Conservation (phyloP, 2,329 filamentous ascomycete genomes). For the Pseudopithomyces maydicus region DNA sequence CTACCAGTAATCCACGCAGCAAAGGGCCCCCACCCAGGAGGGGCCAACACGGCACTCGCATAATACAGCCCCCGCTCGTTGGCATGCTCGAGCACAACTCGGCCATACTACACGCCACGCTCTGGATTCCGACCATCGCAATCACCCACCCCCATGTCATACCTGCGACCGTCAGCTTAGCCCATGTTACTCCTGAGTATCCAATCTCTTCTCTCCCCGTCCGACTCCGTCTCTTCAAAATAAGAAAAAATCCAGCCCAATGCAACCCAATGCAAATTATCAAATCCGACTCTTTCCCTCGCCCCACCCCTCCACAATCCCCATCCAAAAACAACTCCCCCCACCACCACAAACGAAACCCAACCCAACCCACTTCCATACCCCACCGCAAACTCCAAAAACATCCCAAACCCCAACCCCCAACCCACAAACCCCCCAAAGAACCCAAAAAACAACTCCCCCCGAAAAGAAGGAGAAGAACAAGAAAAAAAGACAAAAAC, state of each 20-base stretch:
- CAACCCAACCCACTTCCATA: too few relatives aligned
- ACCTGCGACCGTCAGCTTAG: slow-evolving; percentile 45
- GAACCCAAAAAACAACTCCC: too few relatives aligned
- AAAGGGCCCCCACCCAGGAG: slow-evolving; percentile 67
- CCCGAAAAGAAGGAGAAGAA: too few relatives aligned
- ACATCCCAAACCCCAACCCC: not conserved
- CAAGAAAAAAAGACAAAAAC: slow-evolving; percentile 10
- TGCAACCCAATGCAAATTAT: too few relatives aligned
- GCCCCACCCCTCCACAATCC: too few relatives aligned
- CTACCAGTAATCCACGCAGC: slow-evolving; percentile 67
- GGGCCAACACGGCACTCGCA: slow-evolving; percentile 72
- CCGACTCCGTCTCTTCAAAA: not conserved
- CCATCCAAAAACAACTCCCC: too few relatives aligned
- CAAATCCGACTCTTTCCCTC: too few relatives aligned
- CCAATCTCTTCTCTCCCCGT: not conserved
- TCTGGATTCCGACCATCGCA: slow-evolving; percentile 73
- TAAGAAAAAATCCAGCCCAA: too few relatives aligned
- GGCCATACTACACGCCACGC: slow-evolving; percentile 68
- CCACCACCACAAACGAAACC: too few relatives aligned
- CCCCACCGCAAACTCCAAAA: too few relatives aligned
- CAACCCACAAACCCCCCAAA: not conserved
- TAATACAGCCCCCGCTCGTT: slow-evolving; percentile 76
- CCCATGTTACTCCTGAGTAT: not conserved
- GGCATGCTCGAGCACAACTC: slow-evolving; percentile 77
- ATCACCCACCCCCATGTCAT: slow-evolving; percentile 81